phyloP scores from a whole-genome alignment of 192 early-diverging fungal genomes.

The Geranomyces michiganensis region DNA sequence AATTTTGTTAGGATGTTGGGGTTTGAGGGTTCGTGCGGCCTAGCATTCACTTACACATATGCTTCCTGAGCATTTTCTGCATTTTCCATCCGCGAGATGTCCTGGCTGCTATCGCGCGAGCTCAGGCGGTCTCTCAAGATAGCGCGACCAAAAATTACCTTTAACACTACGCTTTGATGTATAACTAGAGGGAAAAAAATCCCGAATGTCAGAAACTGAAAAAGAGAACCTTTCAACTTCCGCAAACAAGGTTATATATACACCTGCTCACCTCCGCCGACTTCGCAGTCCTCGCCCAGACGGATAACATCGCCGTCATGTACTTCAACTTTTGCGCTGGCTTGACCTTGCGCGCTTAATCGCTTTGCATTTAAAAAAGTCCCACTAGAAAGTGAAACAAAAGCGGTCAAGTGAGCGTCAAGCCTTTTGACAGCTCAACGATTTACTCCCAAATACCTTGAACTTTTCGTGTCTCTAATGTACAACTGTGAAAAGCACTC shows the following conservation, averaged over 20 bases:
- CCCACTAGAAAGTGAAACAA: conserved; percentile 32
- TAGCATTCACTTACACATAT: conserved; percentile 19
- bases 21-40: neutral
- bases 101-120: conserved; percentile 19
- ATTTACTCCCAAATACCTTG: too few species aligned
- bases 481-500: conserved; percentile 18
- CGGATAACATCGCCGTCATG: conserved; percentile 40
- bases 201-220: neutral
- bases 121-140: neutral
- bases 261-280: conserved; percentile 35
- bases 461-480: conserved; percentile 37
- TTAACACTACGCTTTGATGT: conserved; percentile 29
- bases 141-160: conserved; percentile 13
- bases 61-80: conserved; percentile 4
- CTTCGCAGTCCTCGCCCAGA: conserved; percentile 49
- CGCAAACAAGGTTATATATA: too few species aligned
- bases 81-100: conserved; percentile 8
- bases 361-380: conserved; percentile 41
- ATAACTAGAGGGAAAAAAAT: conserved; percentile 12
- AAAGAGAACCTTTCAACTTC: neutral
- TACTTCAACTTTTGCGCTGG: conserved; percentile 35
- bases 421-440: too few species aligned
- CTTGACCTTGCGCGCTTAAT: conserved; percentile 36
- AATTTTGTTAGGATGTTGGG: neutral
- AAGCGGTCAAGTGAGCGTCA: neutral